A percentile compares a stretch with the other conserved stretches of the same genome.
Conservation (phyloP, 179 eudicot genomes). For the Spergularia azorica region DNA sequence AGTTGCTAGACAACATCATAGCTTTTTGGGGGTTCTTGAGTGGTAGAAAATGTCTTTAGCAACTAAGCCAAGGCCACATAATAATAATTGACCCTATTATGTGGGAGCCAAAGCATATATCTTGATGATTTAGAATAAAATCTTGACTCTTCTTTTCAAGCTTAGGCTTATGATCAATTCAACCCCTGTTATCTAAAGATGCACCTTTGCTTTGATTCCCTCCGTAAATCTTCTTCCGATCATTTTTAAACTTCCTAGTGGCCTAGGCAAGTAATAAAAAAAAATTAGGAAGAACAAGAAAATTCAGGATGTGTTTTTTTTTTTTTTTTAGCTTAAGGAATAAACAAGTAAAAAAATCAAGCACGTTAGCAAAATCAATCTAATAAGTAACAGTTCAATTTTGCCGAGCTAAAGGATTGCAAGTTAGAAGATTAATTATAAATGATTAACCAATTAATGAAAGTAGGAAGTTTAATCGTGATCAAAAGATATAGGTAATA, state of each 20-base stretch:
- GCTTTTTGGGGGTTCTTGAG: conserved; percentile 4
- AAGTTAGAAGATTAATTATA: no score
- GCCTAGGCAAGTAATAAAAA: no score
- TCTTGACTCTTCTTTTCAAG: conserved; percentile 27
- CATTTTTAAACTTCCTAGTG: no score
- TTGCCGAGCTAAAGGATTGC: no score
- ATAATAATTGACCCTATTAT: conserved; percentile 13
- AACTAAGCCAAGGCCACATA: conserved; percentile 13
- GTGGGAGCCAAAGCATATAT: conserved; percentile 22
- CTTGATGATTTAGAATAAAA: conserved; percentile 19
- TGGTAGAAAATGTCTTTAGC: background rate
- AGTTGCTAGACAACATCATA: conserved; percentile 14
- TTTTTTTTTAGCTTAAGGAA: background rate
- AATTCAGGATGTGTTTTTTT: no score
- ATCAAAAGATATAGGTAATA: no score
- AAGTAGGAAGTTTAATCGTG: no score
- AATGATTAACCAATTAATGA: no score
- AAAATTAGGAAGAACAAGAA: no score
- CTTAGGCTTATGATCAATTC: conserved; percentile 19
- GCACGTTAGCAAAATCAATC: no score
- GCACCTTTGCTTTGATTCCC: conserved; percentile 19
- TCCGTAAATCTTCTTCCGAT: background rate
- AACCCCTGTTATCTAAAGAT: conserved; percentile 9
- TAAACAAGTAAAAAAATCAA: background rate
- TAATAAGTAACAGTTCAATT: no score